These are phyloP conservation scores for Rhododendron mucronatum DNA, from an alignment of 148 eudicot genomes.

Conservation along the genomic window DNA sequence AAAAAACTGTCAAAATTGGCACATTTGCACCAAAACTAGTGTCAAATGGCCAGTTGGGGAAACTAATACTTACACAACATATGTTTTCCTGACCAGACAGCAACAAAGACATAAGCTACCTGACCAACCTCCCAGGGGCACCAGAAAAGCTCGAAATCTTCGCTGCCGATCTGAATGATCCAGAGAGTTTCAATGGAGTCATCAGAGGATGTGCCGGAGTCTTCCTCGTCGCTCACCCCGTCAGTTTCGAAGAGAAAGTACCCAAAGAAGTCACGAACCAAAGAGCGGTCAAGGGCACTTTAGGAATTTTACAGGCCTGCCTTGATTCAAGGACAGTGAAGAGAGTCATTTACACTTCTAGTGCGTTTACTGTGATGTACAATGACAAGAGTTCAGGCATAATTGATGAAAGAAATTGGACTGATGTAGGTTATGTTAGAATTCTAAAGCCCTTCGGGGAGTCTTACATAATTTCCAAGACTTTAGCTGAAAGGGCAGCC, in stretches of 20 bases:
- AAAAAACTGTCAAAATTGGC: too few species aligned
- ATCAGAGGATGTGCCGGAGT: slow-evolving; percentile 40
- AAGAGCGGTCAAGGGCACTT: slow-evolving; percentile 19
- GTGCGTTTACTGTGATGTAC: slow-evolving; percentile 20
- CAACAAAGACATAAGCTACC: slow-evolving; percentile 39
- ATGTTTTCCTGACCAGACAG: slow-evolving; percentile 13
- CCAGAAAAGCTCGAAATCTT: slow-evolving; percentile 29
- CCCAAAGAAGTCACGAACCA: slow-evolving; percentile 24
- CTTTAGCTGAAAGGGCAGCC: slow-evolving; percentile 37
- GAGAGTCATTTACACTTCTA: slow-evolving; percentile 43
- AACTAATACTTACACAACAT: background rate
- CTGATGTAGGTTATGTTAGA: slow-evolving; percentile 20
- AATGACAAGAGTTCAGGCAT: slow-evolving; percentile 1
- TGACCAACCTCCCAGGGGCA: slow-evolving; percentile 42
- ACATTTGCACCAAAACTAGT: background rate
- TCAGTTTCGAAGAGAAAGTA: slow-evolving; percentile 27
- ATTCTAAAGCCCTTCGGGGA: slow-evolving; percentile 6
- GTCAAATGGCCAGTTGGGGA: background rate
- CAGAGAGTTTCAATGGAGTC: slow-evolving; percentile 23
- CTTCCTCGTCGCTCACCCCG: slow-evolving; percentile 42
- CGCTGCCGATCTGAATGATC: slow-evolving; percentile 34
- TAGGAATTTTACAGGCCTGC: slow-evolving; percentile 33
- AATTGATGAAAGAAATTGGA: slow-evolving; percentile 33
- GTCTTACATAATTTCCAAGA: slow-evolving; percentile 33
- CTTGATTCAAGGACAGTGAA: slow-evolving; percentile 33